Evolutionary conservation across 768 basidiomycete species (phyloP).

Genomic region (Lactarius hatsudake): DNA sequence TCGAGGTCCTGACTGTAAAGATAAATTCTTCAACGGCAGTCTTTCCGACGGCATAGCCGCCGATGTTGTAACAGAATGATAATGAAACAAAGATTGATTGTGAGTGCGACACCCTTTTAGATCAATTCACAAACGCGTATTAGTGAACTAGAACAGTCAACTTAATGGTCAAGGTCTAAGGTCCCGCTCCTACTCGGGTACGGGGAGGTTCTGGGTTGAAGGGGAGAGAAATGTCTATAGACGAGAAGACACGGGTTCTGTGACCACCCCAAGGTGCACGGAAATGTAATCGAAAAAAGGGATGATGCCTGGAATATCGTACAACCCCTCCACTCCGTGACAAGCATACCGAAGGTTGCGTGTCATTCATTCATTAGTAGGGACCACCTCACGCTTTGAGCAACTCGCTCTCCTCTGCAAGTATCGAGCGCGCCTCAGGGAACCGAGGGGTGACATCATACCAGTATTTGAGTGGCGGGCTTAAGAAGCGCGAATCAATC

Average conservation of each 20-base stretch:
- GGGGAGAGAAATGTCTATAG: too few relatives aligned
- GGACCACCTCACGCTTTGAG: neutral
- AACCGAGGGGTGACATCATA: slow-evolving; percentile 11
- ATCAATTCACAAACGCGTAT: neutral
- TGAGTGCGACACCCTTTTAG: neutral
- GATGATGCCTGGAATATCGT: neutral
- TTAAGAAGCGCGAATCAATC: neutral
- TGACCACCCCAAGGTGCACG: too few relatives aligned
- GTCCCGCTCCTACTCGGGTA: too few relatives aligned
- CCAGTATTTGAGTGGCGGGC: neutral
- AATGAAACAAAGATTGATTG: neutral
- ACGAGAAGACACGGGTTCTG: too few relatives aligned
- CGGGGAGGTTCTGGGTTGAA: too few relatives aligned
- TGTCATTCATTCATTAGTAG: neutral
- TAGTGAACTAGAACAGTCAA: neutral
- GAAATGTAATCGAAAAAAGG: too few relatives aligned
- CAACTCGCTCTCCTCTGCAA: slow-evolving; percentile 10
- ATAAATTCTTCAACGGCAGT: neutral
- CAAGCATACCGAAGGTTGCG: too few relatives aligned
- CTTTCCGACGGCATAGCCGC: neutral
- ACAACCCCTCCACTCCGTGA: too few relatives aligned
- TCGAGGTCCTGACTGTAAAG: neutral
- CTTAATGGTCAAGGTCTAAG: neutral
- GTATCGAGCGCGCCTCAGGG: slow-evolving; percentile 8
- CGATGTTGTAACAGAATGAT: neutral